Evolutionary conservation across 176 grass and related monocot genomes (phyloP).

Genomic region (Coix lacrymajobi): DNA sequence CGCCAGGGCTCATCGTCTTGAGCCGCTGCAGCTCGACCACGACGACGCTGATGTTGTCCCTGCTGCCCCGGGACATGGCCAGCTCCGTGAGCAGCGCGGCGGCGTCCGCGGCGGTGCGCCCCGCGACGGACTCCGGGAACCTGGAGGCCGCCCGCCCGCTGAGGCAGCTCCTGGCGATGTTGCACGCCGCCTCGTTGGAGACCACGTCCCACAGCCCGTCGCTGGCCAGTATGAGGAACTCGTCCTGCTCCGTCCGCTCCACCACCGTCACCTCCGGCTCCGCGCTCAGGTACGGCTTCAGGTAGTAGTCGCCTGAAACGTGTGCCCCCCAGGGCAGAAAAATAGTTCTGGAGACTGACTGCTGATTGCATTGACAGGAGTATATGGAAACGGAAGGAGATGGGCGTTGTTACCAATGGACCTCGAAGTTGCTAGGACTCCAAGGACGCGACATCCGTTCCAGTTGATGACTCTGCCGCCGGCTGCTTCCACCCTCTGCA

Average conservation of each 20-base stretch:
- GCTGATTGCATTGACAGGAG: not conserved
- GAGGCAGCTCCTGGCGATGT: slow-evolving; percentile 48
- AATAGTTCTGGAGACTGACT: not conserved
- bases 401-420: slow-evolving; percentile 49
- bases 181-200: slow-evolving; percentile 57
- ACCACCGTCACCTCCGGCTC: slow-evolving; percentile 63
- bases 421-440: slow-evolving; percentile 65
- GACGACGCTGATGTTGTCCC: slow-evolving; percentile 74
- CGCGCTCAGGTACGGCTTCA: slow-evolving; percentile 60
- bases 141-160: slow-evolving; percentile 25
- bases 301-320: slow-evolving; percentile 61
- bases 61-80: slow-evolving; percentile 61
- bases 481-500: slow-evolving; percentile 55
- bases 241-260: slow-evolving; percentile 45
- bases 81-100: slow-evolving; percentile 55
- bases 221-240: slow-evolving; percentile 68
- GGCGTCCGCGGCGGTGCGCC: slow-evolving; percentile 33
- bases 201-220: slow-evolving; percentile 84
- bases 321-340: not conserved
- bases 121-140: slow-evolving; percentile 29
- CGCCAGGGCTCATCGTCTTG: not conserved
- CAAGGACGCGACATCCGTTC: slow-evolving; percentile 62
- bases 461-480: slow-evolving; percentile 67
- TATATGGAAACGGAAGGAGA: not conserved
- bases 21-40: slow-evolving; percentile 56